Base-by-base conservation (phyloP, 2,329 filamentous ascomycete genomes). In the Grosmannia penicillata region DNA sequence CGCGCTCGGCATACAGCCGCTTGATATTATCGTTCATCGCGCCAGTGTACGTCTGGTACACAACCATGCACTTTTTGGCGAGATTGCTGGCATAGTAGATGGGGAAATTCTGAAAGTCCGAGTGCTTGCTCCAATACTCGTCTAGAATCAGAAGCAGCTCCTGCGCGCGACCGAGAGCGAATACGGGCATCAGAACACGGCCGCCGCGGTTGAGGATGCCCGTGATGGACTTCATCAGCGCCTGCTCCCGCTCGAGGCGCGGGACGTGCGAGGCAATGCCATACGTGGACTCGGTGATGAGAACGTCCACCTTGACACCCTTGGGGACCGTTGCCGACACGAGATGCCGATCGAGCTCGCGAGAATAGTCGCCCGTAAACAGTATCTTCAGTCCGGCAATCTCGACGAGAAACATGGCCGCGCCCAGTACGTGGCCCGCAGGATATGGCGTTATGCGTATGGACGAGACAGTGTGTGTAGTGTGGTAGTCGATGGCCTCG, bases 21-120 rank as follows among this genome's bases (percentile, higher is more conserved):
- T 94, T 95, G 65, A 98, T 96, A 51, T 95, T 96, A 53, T 96
- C 89, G 56, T 98, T 98, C 91, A 98, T 98, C 39, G 87, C 86
- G 35, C 87, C 85, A 35, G 96, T 85, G 52, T 96, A 98, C 2
- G 91, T 98, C 56, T 96, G 91, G 55, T 98, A 98, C 4, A 96
- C 86, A 23, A 95, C 75, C 91, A 98, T 98, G 62, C 91, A 98
- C 59, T 94, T 91, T 45, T 89, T 70, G 1, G 91, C 91, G 30
- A 96, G 73, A 51, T 93, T 94, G 51, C 84, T 91, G 39, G 93
- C 93, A 57, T 96, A 98, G 63, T 96, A 98, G 45, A 98, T 96
- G 6, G 91, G 91, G 26, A 82, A 80, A 47, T 83, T 86, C 47
- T 94, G 87, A 48, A 79, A 85, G 49, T 95, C 87, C 1, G 75